Evolutionary conservation across 2,329 filamentous ascomycete genomes (phyloP), one percentile per base, ranked within the genome.

Genomic region (Arthrinium phaeospermum): DNA sequence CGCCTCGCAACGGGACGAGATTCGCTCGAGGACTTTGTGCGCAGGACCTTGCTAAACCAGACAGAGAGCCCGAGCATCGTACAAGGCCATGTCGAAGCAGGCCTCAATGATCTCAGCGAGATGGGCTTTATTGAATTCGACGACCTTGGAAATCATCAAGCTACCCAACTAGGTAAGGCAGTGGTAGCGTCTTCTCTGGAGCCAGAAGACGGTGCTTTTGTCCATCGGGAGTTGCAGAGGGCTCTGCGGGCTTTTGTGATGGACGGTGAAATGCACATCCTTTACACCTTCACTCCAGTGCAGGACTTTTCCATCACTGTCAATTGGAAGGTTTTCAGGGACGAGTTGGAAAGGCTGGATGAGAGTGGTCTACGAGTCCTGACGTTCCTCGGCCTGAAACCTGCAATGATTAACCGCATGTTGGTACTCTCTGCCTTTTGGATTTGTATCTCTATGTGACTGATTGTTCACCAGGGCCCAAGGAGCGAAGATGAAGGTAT

Each of bases 221-320:
- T 95, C 24, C 85, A 94, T 76, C 85, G 89, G 67, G 93, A 95
- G 80, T 85, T 95, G 68, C 86, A 86, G 72, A 88, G 88, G 75
- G 91, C 93, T 0, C 85, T 95, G 3, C 85, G 88, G 73, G 91
- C 91, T 1, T 95, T 95, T 77, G 93, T 94, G 16, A 91, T 95
- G 89, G 92, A 95, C 77, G 91, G 92, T 4, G 93, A 95, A 74
- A 91, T 95, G 90, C 93, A 95, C 77, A 88, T 94, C 16, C 87
- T 94, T 67, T 95, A 95, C 79, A 91, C 90, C 49, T 94, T 95
- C 75, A 94, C 93, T 0, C 93, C 93, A 0, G 87, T 95, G 2
- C 90, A 93, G 68, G 85, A 88, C 68, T 83, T 85, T 37, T 83
- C 83, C 1, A 82, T 86, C 3, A 83, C 85, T 12, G 87, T 95